Conservation (phyloP, 768 basidiomycete species). For the Agaricus bisporus region DNA sequence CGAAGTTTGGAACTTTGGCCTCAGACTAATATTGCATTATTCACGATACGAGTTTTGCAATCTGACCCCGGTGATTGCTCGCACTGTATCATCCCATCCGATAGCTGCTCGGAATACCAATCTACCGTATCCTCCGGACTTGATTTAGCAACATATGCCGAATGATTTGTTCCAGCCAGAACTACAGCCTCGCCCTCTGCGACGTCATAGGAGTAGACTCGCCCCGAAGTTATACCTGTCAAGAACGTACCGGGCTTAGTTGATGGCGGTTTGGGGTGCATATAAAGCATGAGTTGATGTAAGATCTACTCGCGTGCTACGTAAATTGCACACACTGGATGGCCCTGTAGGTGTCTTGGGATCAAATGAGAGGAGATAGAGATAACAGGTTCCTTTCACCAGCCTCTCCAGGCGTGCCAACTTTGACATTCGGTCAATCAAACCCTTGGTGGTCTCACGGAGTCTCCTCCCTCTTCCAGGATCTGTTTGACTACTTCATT, state of each 20-base stretch:
- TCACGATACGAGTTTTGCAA: no score
- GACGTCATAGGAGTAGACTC: constrained; percentile 58
- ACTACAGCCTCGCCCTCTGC: constrained; percentile 35
- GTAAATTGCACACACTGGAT: constrained; percentile 53
- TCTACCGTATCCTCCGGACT: constrained; percentile 45
- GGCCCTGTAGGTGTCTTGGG: constrained; percentile 58
- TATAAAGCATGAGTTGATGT: constrained; percentile 21
- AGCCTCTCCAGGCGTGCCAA: constrained; percentile 85
- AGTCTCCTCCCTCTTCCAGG: background rate
- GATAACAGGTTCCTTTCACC: constrained; percentile 68
- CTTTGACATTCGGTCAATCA: no score
- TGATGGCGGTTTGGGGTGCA: constrained; percentile 82
- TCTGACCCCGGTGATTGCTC: constrained; percentile 53
- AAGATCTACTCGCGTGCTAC: background rate
- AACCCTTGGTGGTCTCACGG: no score
- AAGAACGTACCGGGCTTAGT: constrained; percentile 56
- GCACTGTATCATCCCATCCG: constrained; percentile 77
- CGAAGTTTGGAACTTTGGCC: no score
- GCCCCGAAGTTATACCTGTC: constrained; percentile 76
- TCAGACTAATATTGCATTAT: no score
- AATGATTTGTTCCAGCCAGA: constrained; percentile 63
- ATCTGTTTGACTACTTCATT: background rate
- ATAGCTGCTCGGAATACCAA: no score
- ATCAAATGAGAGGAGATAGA: constrained; percentile 80
- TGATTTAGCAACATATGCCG: constrained; percentile 52